phyloP scores from a whole-genome alignment of 352 stramenopile species.

The Pythium sukuiense region DNA sequence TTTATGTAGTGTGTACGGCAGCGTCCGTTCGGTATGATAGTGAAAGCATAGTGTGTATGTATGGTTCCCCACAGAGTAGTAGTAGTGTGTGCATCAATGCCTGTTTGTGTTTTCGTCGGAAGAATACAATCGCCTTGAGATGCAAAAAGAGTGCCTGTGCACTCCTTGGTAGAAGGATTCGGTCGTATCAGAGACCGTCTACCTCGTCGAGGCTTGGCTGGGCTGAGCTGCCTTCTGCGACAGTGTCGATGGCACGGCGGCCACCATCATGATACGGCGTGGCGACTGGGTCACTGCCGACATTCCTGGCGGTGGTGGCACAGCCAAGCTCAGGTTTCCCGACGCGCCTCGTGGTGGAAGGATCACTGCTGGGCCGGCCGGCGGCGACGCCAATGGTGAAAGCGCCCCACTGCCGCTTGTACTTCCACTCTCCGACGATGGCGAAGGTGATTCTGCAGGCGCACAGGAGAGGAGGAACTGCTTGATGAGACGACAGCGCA shows the following conservation, averaged over 20 bases:
- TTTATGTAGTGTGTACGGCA: conserved; percentile 1
- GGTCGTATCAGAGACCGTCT: not conserved
- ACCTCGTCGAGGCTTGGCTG: not conserved
- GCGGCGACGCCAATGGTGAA: not conserved
- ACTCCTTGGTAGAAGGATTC: too few species aligned
- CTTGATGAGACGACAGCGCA: conserved; percentile 58
- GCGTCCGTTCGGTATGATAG: not conserved
- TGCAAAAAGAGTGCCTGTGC: not conserved
- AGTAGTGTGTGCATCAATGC: not conserved
- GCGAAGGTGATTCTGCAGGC: not conserved
- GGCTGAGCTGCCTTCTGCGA: conserved; percentile 2
- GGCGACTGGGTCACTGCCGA: conserved; percentile 9
- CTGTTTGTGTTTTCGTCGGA: conserved; percentile 3
- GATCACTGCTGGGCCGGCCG: conserved; percentile 2
- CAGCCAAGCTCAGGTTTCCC: conserved; percentile 20
- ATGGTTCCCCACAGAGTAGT: not conserved
- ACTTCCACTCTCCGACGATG: conserved; percentile 9
- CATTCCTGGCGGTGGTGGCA: conserved; percentile 16
- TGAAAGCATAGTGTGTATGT: not conserved
- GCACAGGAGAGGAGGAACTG: conserved; percentile 39
- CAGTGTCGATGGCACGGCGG: conserved; percentile 20
- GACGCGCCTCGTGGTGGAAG: conserved; percentile 17
- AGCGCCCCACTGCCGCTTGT: conserved; percentile 3
- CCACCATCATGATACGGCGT: conserved; percentile 26
- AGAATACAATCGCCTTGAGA: conserved; percentile 4